Base-by-base conservation (phyloP, 1,139 yeast genomes). In the Yamadazyma triangularis region DNA sequence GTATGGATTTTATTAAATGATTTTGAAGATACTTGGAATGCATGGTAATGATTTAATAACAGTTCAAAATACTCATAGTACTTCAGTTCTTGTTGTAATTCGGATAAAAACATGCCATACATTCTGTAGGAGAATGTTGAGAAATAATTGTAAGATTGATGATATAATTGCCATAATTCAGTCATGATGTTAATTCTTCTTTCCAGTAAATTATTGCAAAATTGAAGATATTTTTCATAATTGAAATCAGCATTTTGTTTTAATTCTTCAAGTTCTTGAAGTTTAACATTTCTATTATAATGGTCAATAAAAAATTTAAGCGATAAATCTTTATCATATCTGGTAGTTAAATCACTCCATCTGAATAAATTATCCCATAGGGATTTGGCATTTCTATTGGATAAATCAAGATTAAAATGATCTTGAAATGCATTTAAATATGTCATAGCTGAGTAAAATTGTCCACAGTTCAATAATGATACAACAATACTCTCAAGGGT, bases 341-440 rank as follows among this genome's bases (percentile, higher is more conserved):
- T 40, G 13, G 65, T 59, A 9, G 51, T 39, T 20, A 51, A 39
- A 34, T 65, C 61, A 31, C 63, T 55, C 70, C 70, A 63, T 29
- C 50, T 50, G 42, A 66, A 58, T 1, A 64, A 39, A 26, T 47
- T 51, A 34, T 56, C 64, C 71, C 72, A 67, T 35, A 67, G 57
- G 4, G 44, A 35, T 31, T 48, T 51, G 13, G 63, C 37, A 3
- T 39, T 31, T 2, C 34, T 34, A 4, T 40, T 35, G 8, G 47
- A 31, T 18, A 56, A 39, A 27, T 56, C 51, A 10, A 64, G 34
- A 4, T 47, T 41, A 35, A 60, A 66, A 18, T 44, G 37, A 8
- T 49, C 45, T 41, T 65, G 71, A 41, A 66, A 63, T 13, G 51
- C 49, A 40, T 64, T 65, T 18, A 65, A 44, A 34, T 58, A 60